A percentile compares a stretch with the other conserved stretches of the same genome.
These are phyloP conservation scores for Musa schizocarpa DNA, from an alignment of 176 grass and related monocot species.

Conservation along the genomic window DNA sequence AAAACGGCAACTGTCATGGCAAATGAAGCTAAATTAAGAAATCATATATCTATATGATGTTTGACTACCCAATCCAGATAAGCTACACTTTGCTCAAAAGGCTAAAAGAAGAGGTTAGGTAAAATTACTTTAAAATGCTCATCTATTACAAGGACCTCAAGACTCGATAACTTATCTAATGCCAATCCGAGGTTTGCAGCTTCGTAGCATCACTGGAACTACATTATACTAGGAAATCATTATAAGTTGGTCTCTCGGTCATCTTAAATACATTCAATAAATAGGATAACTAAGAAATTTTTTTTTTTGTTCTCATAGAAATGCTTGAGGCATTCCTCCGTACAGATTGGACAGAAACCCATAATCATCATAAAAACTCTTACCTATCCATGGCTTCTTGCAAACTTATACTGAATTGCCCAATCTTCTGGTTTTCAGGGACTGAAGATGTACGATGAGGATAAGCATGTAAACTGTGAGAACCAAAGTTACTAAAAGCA, in stretches of 20 bases:
- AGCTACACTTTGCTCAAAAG: not conserved
- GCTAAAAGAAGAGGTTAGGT: not conserved
- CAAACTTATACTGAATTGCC: constrained; percentile 29
- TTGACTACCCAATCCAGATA: too few relatives aligned
- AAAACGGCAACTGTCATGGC: too few relatives aligned
- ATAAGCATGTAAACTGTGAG: constrained; percentile 33
- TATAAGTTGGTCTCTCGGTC: too few relatives aligned
- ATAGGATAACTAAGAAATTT: not conserved
- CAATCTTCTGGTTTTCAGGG: constrained; percentile 42
- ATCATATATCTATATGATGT: too few relatives aligned
- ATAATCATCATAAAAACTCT: not conserved
- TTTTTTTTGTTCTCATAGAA: constrained; percentile 3
- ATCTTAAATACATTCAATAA: not conserved
- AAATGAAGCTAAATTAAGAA: too few relatives aligned
- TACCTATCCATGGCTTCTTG: constrained; percentile 37
- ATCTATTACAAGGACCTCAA: not conserved
- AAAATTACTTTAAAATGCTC: not conserved
- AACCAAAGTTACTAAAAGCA: constrained; percentile 37
- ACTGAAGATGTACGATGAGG: constrained; percentile 30
- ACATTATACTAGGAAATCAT: not conserved
- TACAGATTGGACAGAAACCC: not conserved
- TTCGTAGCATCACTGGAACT: not conserved
- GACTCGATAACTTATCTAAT: not conserved
- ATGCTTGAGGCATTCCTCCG: not conserved
- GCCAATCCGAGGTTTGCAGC: not conserved